phyloP scores from a whole-genome alignment of 2,329 filamentous ascomycete genomes.

The Fusarium verticillioides region DNA sequence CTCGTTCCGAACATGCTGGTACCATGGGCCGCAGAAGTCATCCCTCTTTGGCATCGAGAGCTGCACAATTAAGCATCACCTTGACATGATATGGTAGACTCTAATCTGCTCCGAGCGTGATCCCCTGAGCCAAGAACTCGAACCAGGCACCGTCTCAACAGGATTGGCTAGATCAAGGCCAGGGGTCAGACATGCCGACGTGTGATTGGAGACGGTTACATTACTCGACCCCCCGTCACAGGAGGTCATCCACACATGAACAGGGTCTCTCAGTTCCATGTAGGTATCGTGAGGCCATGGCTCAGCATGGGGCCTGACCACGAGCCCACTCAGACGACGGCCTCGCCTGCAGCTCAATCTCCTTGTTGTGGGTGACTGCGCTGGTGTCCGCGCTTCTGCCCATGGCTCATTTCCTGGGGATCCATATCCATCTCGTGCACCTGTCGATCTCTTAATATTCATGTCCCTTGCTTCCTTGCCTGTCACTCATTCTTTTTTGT shows the following conservation, averaged over 20 bases:
- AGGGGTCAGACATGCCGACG: constrained; percentile 35
- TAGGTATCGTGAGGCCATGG: constrained; percentile 19
- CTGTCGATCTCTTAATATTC: constrained; percentile 43
- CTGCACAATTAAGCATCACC: constrained; percentile 26
- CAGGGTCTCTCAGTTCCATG: constrained; percentile 32
- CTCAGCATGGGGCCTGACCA: constrained; percentile 24
- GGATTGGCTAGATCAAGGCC: constrained; percentile 37
- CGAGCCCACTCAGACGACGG: constrained; percentile 28
- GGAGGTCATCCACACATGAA: constrained; percentile 29
- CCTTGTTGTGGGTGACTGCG: constrained; percentile 27
- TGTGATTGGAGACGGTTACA: constrained; percentile 44
- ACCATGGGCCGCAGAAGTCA: constrained; percentile 1
- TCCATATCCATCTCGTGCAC: constrained; percentile 39
- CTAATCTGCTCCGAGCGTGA: constrained; percentile 35
- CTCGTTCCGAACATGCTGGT: constrained; percentile 32
- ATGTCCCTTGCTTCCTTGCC: constrained; percentile 27
- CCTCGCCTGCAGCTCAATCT: constrained; percentile 40
- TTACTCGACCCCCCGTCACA: constrained; percentile 35
- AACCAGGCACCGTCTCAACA: constrained; percentile 26
- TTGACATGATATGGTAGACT: constrained; percentile 28
- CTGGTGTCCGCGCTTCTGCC: constrained; percentile 38
- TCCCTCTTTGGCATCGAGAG: constrained; percentile 10
- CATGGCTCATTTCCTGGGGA: constrained; percentile 44
- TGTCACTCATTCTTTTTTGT: constrained; percentile 29
- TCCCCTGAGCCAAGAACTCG: constrained; percentile 28